Base-by-base conservation (phyloP, 495 filamentous ascomycete species). In the Hypomontagnella submonticulosa region DNA sequence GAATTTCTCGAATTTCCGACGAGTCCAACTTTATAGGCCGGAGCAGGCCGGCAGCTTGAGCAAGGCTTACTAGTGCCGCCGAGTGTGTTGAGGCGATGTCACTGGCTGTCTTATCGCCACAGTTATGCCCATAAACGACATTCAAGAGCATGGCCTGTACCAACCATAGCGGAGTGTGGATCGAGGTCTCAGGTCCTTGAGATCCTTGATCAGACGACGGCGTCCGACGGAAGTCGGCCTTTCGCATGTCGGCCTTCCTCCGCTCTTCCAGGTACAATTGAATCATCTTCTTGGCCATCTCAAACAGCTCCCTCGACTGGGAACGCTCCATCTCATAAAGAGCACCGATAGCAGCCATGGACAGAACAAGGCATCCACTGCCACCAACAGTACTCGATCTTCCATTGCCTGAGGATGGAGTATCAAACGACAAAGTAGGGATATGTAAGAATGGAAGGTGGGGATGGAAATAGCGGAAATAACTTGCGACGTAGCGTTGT, bases 141-240 rank as follows among this genome's bases (percentile, higher is more conserved):
- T 97, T 97, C 38, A 99, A 83, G 27, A 99, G 83, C 95, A 99
- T 97, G 0, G 95, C 93, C 71, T 99, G 95, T n/a, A 99, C 92
- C 23, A 99, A 83, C 95, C 95, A 97, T 48, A 97, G 82, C 1
- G 95, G 95, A 10, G 92, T 97, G 66, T 95, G 90, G 41, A 88
- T 81, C 1, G 88, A 83, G 66, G 84, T 85, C 57, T 94, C 90
- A 56, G 84, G 82, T 33, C 82, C 77, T 48, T 82, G 78, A 57
- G 76, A 75, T 66, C 75, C 75, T 8, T 79, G 76, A 60, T 81
- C 79, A 48, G 81, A 80, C 51, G 79, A 61, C 16, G 82, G 74
- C 18, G 84, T 75, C 67, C 84, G 84, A 20, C 90, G 88, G 65
- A 87, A 89, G 61, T 91, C 82, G 36, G 90, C 89, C 54, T 90